Evolutionary conservation across 2,329 filamentous ascomycete genomes (phyloP).

Genomic region (Stagonosporopsis vannaccii): DNA sequence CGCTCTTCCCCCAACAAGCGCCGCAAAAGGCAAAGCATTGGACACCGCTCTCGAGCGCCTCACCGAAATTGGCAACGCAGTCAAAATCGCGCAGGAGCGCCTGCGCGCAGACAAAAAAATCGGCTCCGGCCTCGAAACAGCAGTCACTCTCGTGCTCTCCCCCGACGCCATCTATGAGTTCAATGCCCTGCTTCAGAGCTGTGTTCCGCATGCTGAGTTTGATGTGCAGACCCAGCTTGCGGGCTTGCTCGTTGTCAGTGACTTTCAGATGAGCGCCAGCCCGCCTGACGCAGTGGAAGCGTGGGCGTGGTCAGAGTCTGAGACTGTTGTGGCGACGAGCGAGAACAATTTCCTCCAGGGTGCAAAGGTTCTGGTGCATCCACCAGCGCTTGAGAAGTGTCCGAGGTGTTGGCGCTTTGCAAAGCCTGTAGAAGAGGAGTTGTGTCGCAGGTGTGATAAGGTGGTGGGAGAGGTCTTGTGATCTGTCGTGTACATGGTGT

Average conservation of each 20-base stretch:
- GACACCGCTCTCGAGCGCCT: slow-evolving; percentile 46
- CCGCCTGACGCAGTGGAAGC: background rate
- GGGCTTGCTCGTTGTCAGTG: slow-evolving; percentile 54
- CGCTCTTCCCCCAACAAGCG: slow-evolving; percentile 23
- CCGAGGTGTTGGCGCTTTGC: slow-evolving; percentile 88
- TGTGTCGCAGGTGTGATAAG: slow-evolving; percentile 78
- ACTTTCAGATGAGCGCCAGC: slow-evolving; percentile 31
- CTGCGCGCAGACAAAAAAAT: slow-evolving; percentile 75
- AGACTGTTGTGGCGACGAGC: slow-evolving; percentile 42
- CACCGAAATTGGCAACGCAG: slow-evolving; percentile 64
- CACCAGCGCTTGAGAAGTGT: slow-evolving; percentile 72
- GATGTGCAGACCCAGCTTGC: slow-evolving; percentile 43
- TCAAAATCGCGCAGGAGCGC: slow-evolving; percentile 78
- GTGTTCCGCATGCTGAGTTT: slow-evolving; percentile 8
- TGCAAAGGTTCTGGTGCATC: slow-evolving; percentile 43
- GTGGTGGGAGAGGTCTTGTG: slow-evolving; percentile 57
- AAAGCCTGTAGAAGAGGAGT: slow-evolving; percentile 67
- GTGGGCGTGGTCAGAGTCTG: slow-evolving; percentile 24
- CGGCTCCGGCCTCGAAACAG: slow-evolving; percentile 81
- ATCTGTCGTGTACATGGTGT: background rate
- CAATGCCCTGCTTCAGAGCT: background rate
- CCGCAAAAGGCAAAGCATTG: slow-evolving; percentile 25
- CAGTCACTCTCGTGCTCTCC: slow-evolving; percentile 58
- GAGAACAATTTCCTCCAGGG: slow-evolving; percentile 20
- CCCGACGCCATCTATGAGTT: background rate